Evolutionary conservation across 495 filamentous ascomycete genomes (phyloP), one percentile per base, ranked within the genome.

Genomic region (Pyrenula massariospora): DNA sequence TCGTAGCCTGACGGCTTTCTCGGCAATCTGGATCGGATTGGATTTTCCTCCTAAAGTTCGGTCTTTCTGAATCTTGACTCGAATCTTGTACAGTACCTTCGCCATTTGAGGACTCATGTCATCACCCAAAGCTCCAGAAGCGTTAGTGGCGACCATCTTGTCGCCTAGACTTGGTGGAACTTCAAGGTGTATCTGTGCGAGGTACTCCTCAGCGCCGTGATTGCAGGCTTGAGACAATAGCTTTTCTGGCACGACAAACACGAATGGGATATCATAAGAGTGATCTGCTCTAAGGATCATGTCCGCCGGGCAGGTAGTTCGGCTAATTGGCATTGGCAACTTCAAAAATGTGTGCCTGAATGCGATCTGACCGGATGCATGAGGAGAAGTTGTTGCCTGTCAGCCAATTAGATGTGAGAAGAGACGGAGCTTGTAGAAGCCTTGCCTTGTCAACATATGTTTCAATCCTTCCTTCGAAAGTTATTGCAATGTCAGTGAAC

Each of bases 91-190:
- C 22, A 80, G 70, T 50, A 98, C 78, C 25, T 76, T 79, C 22
- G 78, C 73, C 93, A 96, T 96, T 10, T 84, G 73, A 1, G 93
- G 92, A 0, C 89, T 69, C 68, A 93, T 75, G 63, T 97, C 94
- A 63, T 96, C 87, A n/a, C 81, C 64, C 21, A 81, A 63, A 2
- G 66, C 62, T 47, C 70, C 76, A 8, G 15, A 42, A 12, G 77
- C 78, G 53, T 73, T 63, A 25, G 75, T 74, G 10, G 78, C 70
- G 8, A 76, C 57, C 64, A 80, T 74, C 24, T 81, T 79, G 57
- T 89, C 84, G 23, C 92, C 92, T 54, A 96, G 66, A 12, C 81
- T 88, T 1, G 93, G 92, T 0, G 91, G 93, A 0, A 95, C 77
- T 53, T 82, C 75, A 2, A 90, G 73, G 71, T 98, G 93, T 1